Conservation (phyloP, 2,329 filamentous ascomycete genomes). For the Geosmithia putterillii region DNA sequence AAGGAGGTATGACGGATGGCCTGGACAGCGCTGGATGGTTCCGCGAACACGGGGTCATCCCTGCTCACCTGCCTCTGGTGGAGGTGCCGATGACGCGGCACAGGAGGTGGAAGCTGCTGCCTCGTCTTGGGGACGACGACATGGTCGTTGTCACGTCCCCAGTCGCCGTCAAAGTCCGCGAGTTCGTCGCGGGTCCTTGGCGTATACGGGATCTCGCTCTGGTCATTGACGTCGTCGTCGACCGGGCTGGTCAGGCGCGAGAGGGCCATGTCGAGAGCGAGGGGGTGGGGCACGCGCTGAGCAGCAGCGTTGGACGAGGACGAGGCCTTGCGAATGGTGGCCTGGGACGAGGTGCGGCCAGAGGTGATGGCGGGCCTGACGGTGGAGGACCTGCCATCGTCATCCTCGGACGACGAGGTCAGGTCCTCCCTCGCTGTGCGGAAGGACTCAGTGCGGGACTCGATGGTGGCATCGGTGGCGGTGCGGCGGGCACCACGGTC, state of each 20-base stretch:
- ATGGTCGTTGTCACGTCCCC: constrained; percentile 35
- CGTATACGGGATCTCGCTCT: no score
- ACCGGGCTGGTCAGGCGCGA: constrained; percentile 25
- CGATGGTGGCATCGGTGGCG: constrained; percentile 30
- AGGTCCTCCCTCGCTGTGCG: constrained; percentile 57
- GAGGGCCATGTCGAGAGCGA: constrained; percentile 28
- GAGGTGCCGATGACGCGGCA: constrained; percentile 28
- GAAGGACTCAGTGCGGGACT: constrained; percentile 58
- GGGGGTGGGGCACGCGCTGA: constrained; percentile 11
- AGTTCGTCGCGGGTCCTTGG: constrained; percentile 35
- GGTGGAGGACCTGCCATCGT: constrained; percentile 27
- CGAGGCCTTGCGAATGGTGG: constrained; percentile 26
- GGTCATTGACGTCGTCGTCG: constrained; percentile 15
- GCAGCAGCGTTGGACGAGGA: constrained; percentile 7
- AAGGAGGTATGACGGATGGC: constrained; percentile 34
- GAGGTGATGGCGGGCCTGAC: constrained; percentile 25
- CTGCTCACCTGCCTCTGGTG: constrained; percentile 14
- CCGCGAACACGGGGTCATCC: constrained; percentile 31
- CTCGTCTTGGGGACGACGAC: constrained; percentile 40
- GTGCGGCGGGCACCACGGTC: constrained; percentile 39
- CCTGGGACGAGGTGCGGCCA: constrained; percentile 28
- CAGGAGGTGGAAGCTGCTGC: constrained; percentile 36
- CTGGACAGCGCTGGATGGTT: constrained; percentile 39
- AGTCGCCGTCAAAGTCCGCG: constrained; percentile 46
- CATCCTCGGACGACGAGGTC: constrained; percentile 46